Evolutionary conservation across 2,329 filamentous ascomycete genomes (phyloP).

Genomic region (Alternaria conjuncta): DNA sequence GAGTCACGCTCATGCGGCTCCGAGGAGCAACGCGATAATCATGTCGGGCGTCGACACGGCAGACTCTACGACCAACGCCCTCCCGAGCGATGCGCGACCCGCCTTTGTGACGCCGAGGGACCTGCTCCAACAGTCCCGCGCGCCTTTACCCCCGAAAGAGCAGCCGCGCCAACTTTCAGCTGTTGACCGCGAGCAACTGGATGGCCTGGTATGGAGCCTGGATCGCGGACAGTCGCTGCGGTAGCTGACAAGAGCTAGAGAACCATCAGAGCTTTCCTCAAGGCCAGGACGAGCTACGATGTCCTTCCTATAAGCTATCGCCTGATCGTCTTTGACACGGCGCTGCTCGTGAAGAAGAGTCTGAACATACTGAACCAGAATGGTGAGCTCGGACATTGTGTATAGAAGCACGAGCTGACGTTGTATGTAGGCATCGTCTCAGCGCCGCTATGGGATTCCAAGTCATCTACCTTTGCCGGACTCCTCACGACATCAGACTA

Average conservation of each 20-base stretch:
- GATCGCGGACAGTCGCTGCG: not conserved
- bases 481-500: conserved; percentile 95
- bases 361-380: conserved; percentile 95
- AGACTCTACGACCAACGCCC: conserved; percentile 30
- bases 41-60: conserved; percentile 49
- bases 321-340: conserved; percentile 93
- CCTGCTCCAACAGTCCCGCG: conserved; percentile 20
- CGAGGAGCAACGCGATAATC: conserved; percentile 42
- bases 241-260: conserved; percentile 56
- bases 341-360: conserved; percentile 95
- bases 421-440: conserved; percentile 82
- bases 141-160: conserved; percentile 37
- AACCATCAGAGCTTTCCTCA: conserved; percentile 93
- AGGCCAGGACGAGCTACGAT: conserved; percentile 95
- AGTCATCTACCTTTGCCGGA: conserved; percentile 89
- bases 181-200: conserved; percentile 77
- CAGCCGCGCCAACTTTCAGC: conserved; percentile 56
- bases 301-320: conserved; percentile 95
- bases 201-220: conserved; percentile 70
- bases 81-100: conserved; percentile 19
- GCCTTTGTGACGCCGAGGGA: conserved; percentile 33
- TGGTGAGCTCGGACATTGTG: conserved; percentile 60
- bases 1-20: conserved; percentile 42
- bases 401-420: conserved; percentile 16
- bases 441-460: conserved; percentile 95